phyloP scores from a whole-genome alignment of 306 rosid species.

The Comarum palustre region DNA sequence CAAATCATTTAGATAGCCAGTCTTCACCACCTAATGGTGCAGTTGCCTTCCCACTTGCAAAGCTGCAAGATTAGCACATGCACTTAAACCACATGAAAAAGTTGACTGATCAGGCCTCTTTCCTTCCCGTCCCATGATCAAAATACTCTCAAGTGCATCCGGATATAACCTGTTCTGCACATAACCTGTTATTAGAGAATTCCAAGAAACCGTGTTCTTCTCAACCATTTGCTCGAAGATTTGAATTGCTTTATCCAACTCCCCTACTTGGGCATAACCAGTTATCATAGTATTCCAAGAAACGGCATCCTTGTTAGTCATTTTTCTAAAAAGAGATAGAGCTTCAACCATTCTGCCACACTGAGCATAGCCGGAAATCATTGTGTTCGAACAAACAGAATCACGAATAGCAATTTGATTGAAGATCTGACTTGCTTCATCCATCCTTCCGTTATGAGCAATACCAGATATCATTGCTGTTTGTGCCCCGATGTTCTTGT shows the following conservation, averaged over 20 bases:
- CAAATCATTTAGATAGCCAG: conserved; percentile 56
- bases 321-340: conserved; percentile 47
- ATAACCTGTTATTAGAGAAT: conserved; percentile 68
- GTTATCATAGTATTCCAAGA: conserved; percentile 78
- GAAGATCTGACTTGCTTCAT: conserved; percentile 62
- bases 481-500: conserved; percentile 62
- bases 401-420: conserved; percentile 43
- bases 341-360: conserved; percentile 70
- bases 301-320: conserved; percentile 57
- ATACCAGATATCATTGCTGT: conserved; percentile 77
- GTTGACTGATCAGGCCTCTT: conserved; percentile 62
- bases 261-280: conserved; percentile 66
- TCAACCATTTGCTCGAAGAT: conserved; percentile 49
- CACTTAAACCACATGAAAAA: conserved; percentile 59
- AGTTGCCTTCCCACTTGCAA: conserved; percentile 69
- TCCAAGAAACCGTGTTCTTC: conserved; percentile 71
- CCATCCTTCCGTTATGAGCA: conserved; percentile 52
- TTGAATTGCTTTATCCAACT: conserved; percentile 56
- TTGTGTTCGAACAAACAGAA: conserved; percentile 75
- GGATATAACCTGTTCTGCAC: conserved; percentile 57
- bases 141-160: conserved; percentile 56
- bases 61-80: conserved; percentile 76
- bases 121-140: conserved; percentile 51
- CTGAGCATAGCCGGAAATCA: conserved; percentile 70
- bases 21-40: conserved; percentile 56